Base-by-base conservation (phyloP, 2,329 filamentous ascomycete species). In the Fusarium kyushuense region DNA sequence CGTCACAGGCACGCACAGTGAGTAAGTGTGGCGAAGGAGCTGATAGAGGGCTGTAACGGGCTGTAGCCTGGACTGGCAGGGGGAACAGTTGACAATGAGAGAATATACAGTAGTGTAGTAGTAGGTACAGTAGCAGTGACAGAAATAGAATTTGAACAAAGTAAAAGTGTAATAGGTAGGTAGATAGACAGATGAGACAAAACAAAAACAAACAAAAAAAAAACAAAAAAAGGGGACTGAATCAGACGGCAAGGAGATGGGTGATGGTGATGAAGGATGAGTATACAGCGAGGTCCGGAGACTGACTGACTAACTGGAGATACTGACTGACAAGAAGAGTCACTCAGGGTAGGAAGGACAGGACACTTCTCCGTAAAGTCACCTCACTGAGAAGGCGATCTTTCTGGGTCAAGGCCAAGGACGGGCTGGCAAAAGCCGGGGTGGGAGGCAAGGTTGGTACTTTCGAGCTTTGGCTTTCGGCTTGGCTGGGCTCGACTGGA, bases 271-370 rank as follows among this genome's bases (percentile, higher is more conserved):
- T 52, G 59, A 35, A 36, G 36, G 64, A 56, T 58, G 60, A 71
- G 56, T 68, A 73, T 71, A 74, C 71, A 74, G 72, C 72, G 71
- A 54, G 74, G 71, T 74, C 72, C 72, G 70, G 72, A 74, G 70
- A 69, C 45, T 49, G 32, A n/a, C 25, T 36, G 46, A 49, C 32
- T 51, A 33, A 29, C 17, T 47, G 45, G 23, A 25, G 23, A 25
- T 16, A 49, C 21, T 49, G 46, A 49, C 23, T 63, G 56, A 59
- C 57, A 63, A 40, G n/a, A 65, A 60, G 69, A 71, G 71, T 71
- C 69, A 71, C 64, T 64, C 57, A 36, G 41, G 23, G 36, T 49
- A 46, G 65, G 67, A 49, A 54, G 59, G 63, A 69, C 54, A 57
- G 59, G 63, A 71, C 58, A 71, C 72, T 69, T 69, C 48, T 69